Base-by-base conservation (phyloP, 805 yeast genomes). In the Pichia cabralensis region DNA sequence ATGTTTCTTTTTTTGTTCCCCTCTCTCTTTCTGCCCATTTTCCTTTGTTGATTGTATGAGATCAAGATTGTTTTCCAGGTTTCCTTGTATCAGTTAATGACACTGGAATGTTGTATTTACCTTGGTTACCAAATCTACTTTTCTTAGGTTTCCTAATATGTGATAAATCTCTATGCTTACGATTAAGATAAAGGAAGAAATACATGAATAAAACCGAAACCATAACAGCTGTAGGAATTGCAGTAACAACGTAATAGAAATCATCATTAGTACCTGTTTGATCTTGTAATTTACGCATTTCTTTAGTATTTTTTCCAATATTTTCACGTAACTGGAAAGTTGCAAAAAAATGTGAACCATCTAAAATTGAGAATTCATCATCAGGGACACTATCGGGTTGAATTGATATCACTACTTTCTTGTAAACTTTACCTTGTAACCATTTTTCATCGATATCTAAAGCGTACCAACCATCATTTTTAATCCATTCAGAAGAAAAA, bases 401-500 rank as follows among this genome's bases (percentile, higher is more conserved):
- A 31, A 85, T 67, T 3, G 88, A 65, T 27, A 85, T 58, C 32
- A 77, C 62, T 10, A 81, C 76, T 41, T 69, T 67, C 47, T 70
- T 72, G 39, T 62, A 60, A 45, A 64, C 70, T 44, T 60, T 55
- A 4, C 69, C 77, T 25, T 62, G 63, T 22, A 84, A 59, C 88
- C 94, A 84, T 10, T 66, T 74, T 36, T 70, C 74, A 24, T 67
- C 53, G 26, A 83, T 59, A 25, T 72, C 72, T 27, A 85, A 52
- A 3, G 89, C 76, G 44, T 59, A 71, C 45, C 62, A 69, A 11
- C 95, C 96, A 38, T 70, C 69, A 40, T 69, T 71, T 6, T 48
- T 38, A 8, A 83, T 33, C 95, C 95, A 85, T 6, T 79, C 92
- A 7, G 86, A 66, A 1, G 74, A 57, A 58, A 61, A 80, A 49